Evolutionary conservation across 306 rosid species (phyloP), one percentile per base, ranked within the genome.

Genomic region (Comarum palustre): DNA sequence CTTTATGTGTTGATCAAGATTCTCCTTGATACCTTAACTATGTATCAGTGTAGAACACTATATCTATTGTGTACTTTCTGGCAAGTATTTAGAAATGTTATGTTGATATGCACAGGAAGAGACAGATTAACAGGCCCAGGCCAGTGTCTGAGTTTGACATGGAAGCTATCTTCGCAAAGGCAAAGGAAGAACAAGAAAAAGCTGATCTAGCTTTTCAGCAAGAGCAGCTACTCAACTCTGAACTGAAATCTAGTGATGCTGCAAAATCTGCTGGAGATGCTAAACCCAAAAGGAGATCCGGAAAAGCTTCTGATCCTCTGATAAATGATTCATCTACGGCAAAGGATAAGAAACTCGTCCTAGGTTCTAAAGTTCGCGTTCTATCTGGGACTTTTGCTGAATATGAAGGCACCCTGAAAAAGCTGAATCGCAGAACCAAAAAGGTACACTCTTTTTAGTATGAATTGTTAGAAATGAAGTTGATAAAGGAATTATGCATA

Each of bases 181-280:
- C 86, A 58, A 89, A 88, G 80, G 92, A 88, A 75, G 90, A 85
- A 72, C 98, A 94, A 85, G 88, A 84, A 78, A 88, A 84, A 64
- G 66, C 77, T 76, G 94, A 89, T 78, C 75, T 25, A 76, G 91
- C 87, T 73, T 91, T 91, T 72, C 77, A 85, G 81, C 92, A 87
- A 81, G 87, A 89, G 83, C 84, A 86, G 78, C 79, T 77, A 80
- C 66, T 75, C 70, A 78, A 66, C 27, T 65, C 87, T 51, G 82
- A 38, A 31, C 54, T 71, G 63, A 65, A 81, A 73, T 50, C 79
- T 8, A 50, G 62, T 52, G 75, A 71, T 64, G 78, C 67, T 77
- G 45, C 60, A 36, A 69, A 81, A 58, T 78, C 83, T 70, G 52
- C 24, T 66, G 73, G 77, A 46, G 84, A 86, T 72, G 74, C 87